A percentile compares a stretch with the other conserved stretches of the same genome.
Conservation (phyloP, 2,329 filamentous ascomycete genomes). For the Coccinonectria pachysandricola region DNA sequence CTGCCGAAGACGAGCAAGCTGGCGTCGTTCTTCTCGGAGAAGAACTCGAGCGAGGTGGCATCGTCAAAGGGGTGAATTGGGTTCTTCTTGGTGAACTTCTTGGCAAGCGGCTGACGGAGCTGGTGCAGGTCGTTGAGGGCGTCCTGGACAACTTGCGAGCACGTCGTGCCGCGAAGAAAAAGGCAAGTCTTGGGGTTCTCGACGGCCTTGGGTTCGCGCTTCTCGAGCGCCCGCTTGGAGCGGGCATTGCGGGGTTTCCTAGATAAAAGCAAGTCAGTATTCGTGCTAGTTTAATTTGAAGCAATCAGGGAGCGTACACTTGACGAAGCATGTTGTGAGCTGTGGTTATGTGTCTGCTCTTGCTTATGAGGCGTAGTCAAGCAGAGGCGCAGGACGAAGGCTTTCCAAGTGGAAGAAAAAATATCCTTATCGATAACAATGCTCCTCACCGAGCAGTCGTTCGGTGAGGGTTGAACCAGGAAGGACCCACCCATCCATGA, state of each 20-base stretch:
- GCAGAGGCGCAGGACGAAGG: conserved; percentile 6
- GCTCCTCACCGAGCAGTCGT: conserved; percentile 9
- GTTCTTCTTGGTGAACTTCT: conserved; percentile 97
- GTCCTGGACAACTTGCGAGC: conserved; percentile 72
- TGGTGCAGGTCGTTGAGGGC: conserved; percentile 77
- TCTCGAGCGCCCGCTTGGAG: conserved; percentile 89
- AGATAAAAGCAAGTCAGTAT: conserved; percentile 2
- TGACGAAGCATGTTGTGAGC: conserved; percentile 35
- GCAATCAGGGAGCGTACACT: conserved; percentile 28
- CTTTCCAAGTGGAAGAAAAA: conserved; percentile 14
- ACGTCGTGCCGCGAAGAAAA: conserved; percentile 79
- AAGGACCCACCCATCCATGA: conserved; percentile 1
- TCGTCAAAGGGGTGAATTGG: conserved; percentile 91
- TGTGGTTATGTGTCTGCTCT: conserved; percentile 6
- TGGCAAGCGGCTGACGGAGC: conserved; percentile 71
- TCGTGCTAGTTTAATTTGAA: neutral
- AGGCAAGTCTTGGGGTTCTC: conserved; percentile 88
- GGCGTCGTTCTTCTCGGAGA: conserved; percentile 92
- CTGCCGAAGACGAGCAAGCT: conserved; percentile 74
- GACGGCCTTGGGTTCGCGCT: conserved; percentile 76
- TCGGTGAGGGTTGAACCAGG: neutral
- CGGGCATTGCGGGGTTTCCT: conserved; percentile 63
- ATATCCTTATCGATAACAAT: conserved; percentile 25
- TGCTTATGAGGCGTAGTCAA: conserved; percentile 6
- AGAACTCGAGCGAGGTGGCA: conserved; percentile 79